Evolutionary conservation across 495 filamentous ascomycete species (phyloP).

Genomic region (Penicillium manginii): DNA sequence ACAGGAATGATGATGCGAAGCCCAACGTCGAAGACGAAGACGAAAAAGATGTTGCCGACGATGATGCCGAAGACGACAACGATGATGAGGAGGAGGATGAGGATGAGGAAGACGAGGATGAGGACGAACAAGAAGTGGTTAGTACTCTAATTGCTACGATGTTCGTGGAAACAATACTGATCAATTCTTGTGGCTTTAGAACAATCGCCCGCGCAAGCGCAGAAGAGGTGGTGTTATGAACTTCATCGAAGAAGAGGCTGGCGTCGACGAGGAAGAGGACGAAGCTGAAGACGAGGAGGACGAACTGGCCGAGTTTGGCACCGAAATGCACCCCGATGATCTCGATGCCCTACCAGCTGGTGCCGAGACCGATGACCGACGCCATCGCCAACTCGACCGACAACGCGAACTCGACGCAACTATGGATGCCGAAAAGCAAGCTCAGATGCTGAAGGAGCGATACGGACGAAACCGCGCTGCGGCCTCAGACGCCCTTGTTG

Average conservation of each 20-base stretch:
- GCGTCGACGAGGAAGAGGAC: conserved; percentile 95
- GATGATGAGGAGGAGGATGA: conserved; percentile 40
- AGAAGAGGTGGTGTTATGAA: conserved; percentile 69
- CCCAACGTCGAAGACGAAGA: conserved; percentile 54
- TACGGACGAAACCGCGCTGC: conserved; percentile 71
- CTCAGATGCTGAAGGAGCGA: conserved; percentile 79
- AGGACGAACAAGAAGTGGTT: conserved; percentile 34
- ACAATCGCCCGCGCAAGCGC: conserved; percentile 82
- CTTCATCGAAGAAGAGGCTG: conserved; percentile 95
- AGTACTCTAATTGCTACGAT: conserved; percentile 16
- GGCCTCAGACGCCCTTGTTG: conserved; percentile 63
- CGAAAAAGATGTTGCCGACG: conserved; percentile 46
- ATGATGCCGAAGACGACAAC: conserved; percentile 58
- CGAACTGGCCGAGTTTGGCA: conserved; percentile 80
- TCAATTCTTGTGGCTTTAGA: conserved; percentile 1
- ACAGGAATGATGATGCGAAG: conserved; percentile 36
- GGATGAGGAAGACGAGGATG: conserved; percentile 50
- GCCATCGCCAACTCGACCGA: conserved; percentile 92
- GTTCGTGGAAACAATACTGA: conserved; percentile 18
- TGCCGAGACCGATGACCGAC: conserved; percentile 82
- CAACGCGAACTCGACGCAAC: conserved; percentile 81
- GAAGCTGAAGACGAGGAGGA: conserved; percentile 89
- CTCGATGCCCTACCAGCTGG: conserved; percentile 78
- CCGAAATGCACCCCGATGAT: conserved; percentile 88
- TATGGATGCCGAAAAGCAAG: conserved; percentile 92